Evolutionary conservation across 208 protist species (phyloP).

Genomic region (Naegleria fowleri): DNA sequence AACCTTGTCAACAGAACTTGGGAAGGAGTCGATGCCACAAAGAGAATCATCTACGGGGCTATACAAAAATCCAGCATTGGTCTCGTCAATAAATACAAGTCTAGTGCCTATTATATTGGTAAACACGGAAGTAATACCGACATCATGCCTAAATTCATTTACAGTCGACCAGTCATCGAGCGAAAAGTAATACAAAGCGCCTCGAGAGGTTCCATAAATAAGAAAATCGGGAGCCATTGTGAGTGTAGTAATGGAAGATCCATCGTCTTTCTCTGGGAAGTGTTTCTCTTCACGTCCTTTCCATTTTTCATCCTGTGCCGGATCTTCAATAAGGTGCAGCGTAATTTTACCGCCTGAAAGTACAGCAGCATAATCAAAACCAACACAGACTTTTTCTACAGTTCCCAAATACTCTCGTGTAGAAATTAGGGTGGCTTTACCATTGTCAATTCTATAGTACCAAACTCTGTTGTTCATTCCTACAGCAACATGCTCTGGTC

Average conservation of each 20-base stretch:
- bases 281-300: conserved; percentile 32
- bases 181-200: conserved; percentile 67
- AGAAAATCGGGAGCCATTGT: conserved; percentile 80
- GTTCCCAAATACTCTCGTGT: conserved; percentile 59
- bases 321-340: conserved; percentile 62
- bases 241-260: conserved; percentile 61
- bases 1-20: conserved; percentile 56
- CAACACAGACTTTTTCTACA: conserved; percentile 66
- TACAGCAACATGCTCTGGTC: conserved; percentile 68
- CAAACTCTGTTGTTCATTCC: conserved; percentile 65
- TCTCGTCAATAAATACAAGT: conserved; percentile 75
- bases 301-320: conserved; percentile 39
- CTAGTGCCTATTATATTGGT: conserved; percentile 79
- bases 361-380: conserved; percentile 67
- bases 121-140: conserved; percentile 64
- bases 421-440: not conserved
- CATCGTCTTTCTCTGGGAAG: conserved; percentile 58
- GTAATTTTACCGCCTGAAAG: conserved; percentile 69
- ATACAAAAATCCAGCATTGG: conserved; percentile 67
- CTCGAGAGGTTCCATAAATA: conserved; percentile 70
- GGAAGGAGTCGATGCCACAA: conserved; percentile 62
- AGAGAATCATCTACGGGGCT: conserved; percentile 79
- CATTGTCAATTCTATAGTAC: conserved; percentile 68
- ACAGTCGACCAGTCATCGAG: conserved; percentile 75
- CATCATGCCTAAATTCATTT: conserved; percentile 59